Base-by-base conservation (phyloP, 371 early-diverging fungal genomes). In the Dipsacomyces acuminosporus region DNA sequence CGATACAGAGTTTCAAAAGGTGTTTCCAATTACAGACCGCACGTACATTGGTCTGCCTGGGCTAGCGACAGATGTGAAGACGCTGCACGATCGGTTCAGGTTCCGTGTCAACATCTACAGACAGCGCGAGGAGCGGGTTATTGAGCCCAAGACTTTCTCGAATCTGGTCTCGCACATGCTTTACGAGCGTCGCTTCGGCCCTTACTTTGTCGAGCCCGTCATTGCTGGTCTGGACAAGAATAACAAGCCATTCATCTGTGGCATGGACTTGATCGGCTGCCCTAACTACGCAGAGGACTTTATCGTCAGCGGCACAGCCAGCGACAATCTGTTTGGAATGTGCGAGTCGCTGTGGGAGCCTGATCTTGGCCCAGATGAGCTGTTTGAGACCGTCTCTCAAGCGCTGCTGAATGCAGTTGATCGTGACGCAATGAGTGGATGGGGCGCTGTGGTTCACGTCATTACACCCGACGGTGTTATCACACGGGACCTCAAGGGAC, bases 291-390 rank as follows among this genome's bases (percentile, higher is more conserved):
- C 99, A 24, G 83, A 88, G 53, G 96, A 96, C 73, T 99, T 99
- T 85, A 93, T 93, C 25, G 96, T 98, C 23, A 81, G 84, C 49
- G 99, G 99, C 56, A 98, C 98, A 13, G 91, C 99, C 24, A 70
- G 76, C 30, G 78, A 84, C 19, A 91, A 92, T 67, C 80, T 99
- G 53, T 93, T 89, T 61, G 99, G 99, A 59, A 92, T 97, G 84
- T 93, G 96, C 76, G 99, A 99, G 78, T 84, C 90, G 6, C 79
- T 99, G 55, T 99, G 94, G 92, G 93, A 94, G 72, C 95, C 96
- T 36, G 86, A 94, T 76, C 81, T 99, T 72, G 90, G 87, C 51
- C 96, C 96, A 15, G 99, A 99, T 64, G 97, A 98, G 64, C 80
- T 99, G 41, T 99, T 99, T 75, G 97, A 96, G 74, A 89, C 91